These are phyloP conservation scores for Moniliophthora roreri DNA, from an alignment of 1,284 basidiomycete genomes.

Conservation along the genomic window DNA sequence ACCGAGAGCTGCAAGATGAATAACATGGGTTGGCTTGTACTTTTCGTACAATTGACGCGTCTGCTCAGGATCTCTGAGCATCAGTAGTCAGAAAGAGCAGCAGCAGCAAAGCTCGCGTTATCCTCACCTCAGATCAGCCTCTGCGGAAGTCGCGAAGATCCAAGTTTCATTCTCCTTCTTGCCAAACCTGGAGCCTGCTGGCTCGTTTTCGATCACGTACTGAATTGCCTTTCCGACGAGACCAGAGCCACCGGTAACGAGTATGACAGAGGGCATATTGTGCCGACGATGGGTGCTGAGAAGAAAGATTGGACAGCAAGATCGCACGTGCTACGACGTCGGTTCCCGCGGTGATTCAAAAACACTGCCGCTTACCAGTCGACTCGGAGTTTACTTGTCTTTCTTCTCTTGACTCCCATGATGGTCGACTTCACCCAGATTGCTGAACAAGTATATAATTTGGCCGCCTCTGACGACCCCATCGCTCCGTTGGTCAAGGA, in stretches of 20 bases:
- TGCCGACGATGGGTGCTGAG: slow-evolving; percentile 6
- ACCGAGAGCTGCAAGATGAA: slow-evolving; percentile 87
- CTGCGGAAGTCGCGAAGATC: slow-evolving; percentile 78
- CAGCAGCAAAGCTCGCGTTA: not conserved
- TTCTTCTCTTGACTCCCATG: not conserved
- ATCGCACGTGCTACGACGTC: slow-evolving; percentile 6
- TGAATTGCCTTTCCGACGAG: slow-evolving; percentile 84
- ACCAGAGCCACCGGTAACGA: slow-evolving; percentile 84
- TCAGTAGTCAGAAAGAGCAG: not conserved
- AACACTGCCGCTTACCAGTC: not conserved
- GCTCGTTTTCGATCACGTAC: slow-evolving; percentile 76
- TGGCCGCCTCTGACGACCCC: slow-evolving; percentile 52
- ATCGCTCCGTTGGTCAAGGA: slow-evolving; percentile 68
- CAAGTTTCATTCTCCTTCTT: slow-evolving; percentile 76
- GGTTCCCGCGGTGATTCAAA: not conserved
- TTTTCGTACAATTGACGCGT: slow-evolving; percentile 77
- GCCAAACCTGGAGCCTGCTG: slow-evolving; percentile 74
- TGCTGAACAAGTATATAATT: slow-evolving; percentile 55
- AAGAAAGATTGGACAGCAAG: not conserved
- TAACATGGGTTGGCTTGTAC: slow-evolving; percentile 88
- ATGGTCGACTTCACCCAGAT: slow-evolving; percentile 21
- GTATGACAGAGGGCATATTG: slow-evolving; percentile 53
- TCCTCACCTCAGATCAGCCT: slow-evolving; percentile 76
- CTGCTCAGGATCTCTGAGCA: slow-evolving; percentile 57
- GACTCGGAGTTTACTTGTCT: not conserved